Base-by-base conservation (phyloP, 805 yeast genomes). In the Geotrichum ghanense region DNA sequence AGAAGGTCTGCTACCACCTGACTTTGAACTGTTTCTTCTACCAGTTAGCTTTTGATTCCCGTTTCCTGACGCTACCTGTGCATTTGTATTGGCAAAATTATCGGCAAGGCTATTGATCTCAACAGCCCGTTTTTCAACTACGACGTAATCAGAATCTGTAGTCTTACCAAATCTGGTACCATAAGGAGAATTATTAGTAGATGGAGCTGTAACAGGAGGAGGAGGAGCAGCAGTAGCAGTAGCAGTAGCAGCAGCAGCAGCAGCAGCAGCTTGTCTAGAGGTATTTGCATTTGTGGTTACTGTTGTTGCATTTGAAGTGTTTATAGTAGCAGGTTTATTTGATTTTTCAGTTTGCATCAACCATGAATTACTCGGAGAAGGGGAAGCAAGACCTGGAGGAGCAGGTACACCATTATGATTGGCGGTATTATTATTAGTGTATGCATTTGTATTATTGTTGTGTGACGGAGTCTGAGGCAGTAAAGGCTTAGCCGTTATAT, bases 61-160 rank as follows among this genome's bases (percentile, higher is more conserved):
- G 17, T 17, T 26, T 3, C 37, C 42, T 4, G 59, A 57, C 14
- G 86, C 89, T 45, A 90, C 67, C 61, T 89, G 96, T n/a, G 12
- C 16, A 19, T 31, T 31, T 6, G 37, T 31, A 31, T 31, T 31
- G 37, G 37, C 37, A 31, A 31, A 31, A n/a, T 31, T 31, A 63
- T 90, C 97, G 2, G 98, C 98, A 48, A 92, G 71, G 2, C 95
- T 90, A 67, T 90, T 90, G 6, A 90, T 95, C 60, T 92, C 97
- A 2, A 90, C 97, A 0, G 92, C 86, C 44, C 95, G 75, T 62
- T 90, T 92, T 62, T 90, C 97, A 23, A 90, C 89, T 35, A 90
- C 95, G 26, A 90, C 97, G 56, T 90, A 90, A 57, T 88, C 97
- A 53, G 78, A 80, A 55, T 87, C 95, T 48, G 79, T 66, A 20